These are phyloP conservation scores for Nannochloropsis oceanica DNA, from an alignment of 108 stramenopile species.

Conservation along the genomic window DNA sequence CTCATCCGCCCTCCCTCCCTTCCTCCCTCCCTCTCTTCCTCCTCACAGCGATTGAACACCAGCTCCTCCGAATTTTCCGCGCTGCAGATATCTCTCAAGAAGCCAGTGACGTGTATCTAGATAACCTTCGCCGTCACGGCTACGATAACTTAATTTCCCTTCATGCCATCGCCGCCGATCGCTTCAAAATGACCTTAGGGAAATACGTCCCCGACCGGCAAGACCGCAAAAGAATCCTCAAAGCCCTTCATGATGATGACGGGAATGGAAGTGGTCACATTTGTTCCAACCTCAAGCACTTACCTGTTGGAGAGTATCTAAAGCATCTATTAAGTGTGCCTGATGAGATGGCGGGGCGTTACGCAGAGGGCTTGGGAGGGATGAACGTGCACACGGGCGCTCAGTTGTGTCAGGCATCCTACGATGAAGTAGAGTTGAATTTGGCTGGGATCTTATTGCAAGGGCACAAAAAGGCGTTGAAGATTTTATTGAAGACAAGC, in stretches of 20 bases:
- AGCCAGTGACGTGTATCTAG: not conserved
- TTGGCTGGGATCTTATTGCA: not conserved
- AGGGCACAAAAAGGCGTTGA: not conserved
- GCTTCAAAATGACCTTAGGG: not conserved
- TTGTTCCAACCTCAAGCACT: not conserved
- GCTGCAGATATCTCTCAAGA: not conserved
- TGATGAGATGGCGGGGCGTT: not conserved
- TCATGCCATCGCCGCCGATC: not conserved
- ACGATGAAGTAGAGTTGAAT: not conserved
- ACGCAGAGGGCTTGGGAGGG: not conserved
- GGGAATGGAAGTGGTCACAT: not conserved
- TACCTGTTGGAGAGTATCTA: not conserved
- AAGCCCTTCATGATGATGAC: not conserved
- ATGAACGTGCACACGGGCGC: not conserved
- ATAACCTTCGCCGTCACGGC: not conserved
- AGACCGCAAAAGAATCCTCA: not conserved
- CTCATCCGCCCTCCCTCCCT: not conserved
- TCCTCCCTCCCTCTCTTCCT: not conserved
- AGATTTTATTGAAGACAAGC: not conserved
- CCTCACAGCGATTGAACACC: not conserved
- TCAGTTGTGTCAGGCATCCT: not conserved
- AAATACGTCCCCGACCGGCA: not conserved
- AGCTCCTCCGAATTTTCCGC: not conserved
- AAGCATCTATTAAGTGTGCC: not conserved
- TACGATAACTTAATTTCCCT: not conserved